A percentile compares a stretch with the other conserved stretches of the same genome.
These are phyloP conservation scores for Candida manassasensis DNA, from an alignment of 805 yeast species.

Conservation along the genomic window DNA sequence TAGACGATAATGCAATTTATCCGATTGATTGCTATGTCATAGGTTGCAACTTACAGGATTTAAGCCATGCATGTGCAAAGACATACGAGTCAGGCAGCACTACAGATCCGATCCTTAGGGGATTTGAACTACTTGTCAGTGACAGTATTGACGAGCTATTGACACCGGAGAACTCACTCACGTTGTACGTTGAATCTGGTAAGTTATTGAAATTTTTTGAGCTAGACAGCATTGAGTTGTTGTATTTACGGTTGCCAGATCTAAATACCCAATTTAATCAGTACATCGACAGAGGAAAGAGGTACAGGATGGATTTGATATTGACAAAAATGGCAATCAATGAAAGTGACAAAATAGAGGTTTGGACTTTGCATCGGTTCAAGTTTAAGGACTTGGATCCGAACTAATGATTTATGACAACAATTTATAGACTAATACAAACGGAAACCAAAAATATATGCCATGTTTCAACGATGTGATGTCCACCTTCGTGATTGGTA, in stretches of 20 bases:
- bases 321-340: background rate
- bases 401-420: background rate
- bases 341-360: background rate
- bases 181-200: background rate
- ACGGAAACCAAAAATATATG: background rate
- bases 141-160: background rate
- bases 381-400: background rate
- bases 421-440: background rate
- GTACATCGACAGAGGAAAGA: background rate
- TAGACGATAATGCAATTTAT: conserved; percentile 2
- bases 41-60: background rate
- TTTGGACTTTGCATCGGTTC: background rate
- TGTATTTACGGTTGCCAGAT: background rate
- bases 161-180: conserved; percentile 1
- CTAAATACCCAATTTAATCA: background rate
- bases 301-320: background rate
- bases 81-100: background rate
- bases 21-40: background rate
- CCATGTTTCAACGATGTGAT: background rate
- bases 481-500: background rate
- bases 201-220: conserved; percentile 1
- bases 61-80: conserved; percentile 2
- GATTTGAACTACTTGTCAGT: conserved; percentile 1
- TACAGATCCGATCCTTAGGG: conserved; percentile 3
- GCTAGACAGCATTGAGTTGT: background rate